Conservation (phyloP, 179 eudicot genomes). For the Silene coronaria region DNA sequence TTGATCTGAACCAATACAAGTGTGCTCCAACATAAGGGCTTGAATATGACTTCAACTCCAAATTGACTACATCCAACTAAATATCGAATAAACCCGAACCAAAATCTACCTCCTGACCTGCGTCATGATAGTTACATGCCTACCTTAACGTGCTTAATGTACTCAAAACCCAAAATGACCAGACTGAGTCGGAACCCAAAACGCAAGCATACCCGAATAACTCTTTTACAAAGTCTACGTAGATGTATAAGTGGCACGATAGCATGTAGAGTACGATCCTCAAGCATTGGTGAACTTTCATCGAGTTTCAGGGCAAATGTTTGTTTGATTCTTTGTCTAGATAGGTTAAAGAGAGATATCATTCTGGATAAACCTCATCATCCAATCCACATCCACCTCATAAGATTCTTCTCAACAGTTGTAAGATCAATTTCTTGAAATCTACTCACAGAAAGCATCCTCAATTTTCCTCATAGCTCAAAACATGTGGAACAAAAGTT, state of each 20-base stretch:
- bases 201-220: not conserved
- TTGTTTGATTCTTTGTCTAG: not conserved
- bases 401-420: slow-evolving; percentile 21
- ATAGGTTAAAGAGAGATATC: not conserved
- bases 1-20: no score
- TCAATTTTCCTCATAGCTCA: slow-evolving; percentile 24
- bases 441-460: not conserved
- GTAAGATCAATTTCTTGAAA: not conserved
- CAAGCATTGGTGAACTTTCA: not conserved
- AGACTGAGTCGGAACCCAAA: not conserved
- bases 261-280: not conserved
- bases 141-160: no score
- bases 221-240: not conserved
- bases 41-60: no score
- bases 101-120: not conserved
- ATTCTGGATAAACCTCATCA: slow-evolving; percentile 23
- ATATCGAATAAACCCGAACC: not conserved
- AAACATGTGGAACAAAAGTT: slow-evolving; percentile 24
- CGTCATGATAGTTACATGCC: not conserved
- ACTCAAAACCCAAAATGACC: not conserved
- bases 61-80: not conserved
- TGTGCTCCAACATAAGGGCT: no score
- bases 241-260: not conserved
- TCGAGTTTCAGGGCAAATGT: not conserved
- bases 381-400: slow-evolving; percentile 26